Conservation (phyloP, 768 basidiomycete species). For the Leccinum olivaceopallidum region DNA sequence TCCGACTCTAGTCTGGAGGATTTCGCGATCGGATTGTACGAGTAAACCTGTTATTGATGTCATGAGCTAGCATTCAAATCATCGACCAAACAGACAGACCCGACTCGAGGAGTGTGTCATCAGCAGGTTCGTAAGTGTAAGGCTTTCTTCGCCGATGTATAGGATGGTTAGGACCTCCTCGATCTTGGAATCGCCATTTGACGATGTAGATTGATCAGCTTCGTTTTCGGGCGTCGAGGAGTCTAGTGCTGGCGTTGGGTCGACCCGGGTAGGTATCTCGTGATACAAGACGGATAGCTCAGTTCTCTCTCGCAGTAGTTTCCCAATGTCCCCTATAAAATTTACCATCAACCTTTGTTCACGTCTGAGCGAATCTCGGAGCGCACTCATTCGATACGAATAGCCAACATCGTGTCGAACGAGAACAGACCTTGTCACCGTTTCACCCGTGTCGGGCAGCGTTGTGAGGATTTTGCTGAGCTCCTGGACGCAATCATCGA, state of each 20-base stretch:
- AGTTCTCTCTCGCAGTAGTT: conserved; percentile 24
- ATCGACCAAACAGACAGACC: conserved; percentile 39
- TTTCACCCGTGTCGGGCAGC: conserved; percentile 2
- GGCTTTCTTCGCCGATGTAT: conserved; percentile 78
- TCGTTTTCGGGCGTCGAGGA: background rate
- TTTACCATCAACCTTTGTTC: background rate
- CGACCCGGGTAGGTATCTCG: conserved; percentile 31
- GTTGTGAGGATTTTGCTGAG: conserved; percentile 38
- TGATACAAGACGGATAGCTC: conserved; percentile 39
- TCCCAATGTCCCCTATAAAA: conserved; percentile 20
- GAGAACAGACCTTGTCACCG: conserved; percentile 38
- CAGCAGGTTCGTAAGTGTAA: conserved; percentile 80
- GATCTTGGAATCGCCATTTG: background rate
- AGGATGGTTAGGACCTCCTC: conserved; percentile 34
- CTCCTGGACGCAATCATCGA: conserved; percentile 46
- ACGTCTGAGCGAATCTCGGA: background rate
- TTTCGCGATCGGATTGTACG: conserved; percentile 64
- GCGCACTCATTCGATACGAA: conserved; percentile 62
- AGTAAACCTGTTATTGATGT: conserved; percentile 57
- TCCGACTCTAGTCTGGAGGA: conserved; percentile 57
- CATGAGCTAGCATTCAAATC: background rate
- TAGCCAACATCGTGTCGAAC: conserved; percentile 81
- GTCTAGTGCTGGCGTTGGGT: conserved; percentile 9
- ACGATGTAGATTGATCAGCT: background rate
- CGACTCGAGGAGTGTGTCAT: conserved; percentile 73